Base-by-base conservation (phyloP, 495 filamentous ascomycete species). In the Tuber melanosporum region DNA sequence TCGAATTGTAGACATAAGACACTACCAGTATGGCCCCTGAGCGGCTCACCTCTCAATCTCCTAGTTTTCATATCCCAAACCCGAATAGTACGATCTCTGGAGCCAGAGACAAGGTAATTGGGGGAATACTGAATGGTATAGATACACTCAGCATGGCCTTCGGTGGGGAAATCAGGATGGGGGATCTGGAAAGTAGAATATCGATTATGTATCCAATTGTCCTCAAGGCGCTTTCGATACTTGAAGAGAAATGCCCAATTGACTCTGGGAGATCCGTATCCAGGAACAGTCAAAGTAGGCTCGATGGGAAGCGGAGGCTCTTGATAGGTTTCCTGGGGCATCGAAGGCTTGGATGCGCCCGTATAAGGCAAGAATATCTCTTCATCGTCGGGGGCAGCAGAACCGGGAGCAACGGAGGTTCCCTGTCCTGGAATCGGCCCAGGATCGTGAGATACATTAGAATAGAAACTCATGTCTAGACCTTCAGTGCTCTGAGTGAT, bases 1-100 rank as follows among this genome's bases (percentile, higher is more conserved):
- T 99, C 96, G 82, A 98, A 99, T 83, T 99, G 95, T 36, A 99
- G 87, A 83, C 96, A 98, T 19, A 98, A 87, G 6, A 99, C 95
- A 43, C 94, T 97, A 36, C 93, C 94, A 9, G 82, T 83, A 83
- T 99, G 95, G 14, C 92, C 94, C 22, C 84, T 79, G 26, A 99
- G 85, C 14, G 95, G 94, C 26, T 85, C 86, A 57, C 91, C 86
- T 70, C 91, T 84, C 43, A 97, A 87, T 70, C 95, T 89, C 77
- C 91, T 89, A 0, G 93, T 95, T 20, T 92, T 89, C 76, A 98
- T 83, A 83, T 97, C 89, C 95, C 95, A 99, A 39, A 97, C 91
- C 66, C 97, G 91, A 70, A 98, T 85, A 0, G 94, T 93, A 71
- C 87, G 91, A 79, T 99, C 95, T 57, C 95, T 88, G 81, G 94